Conservation (phyloP, 2,329 filamentous ascomycete species). For the Alternaria triticimaculans region DNA sequence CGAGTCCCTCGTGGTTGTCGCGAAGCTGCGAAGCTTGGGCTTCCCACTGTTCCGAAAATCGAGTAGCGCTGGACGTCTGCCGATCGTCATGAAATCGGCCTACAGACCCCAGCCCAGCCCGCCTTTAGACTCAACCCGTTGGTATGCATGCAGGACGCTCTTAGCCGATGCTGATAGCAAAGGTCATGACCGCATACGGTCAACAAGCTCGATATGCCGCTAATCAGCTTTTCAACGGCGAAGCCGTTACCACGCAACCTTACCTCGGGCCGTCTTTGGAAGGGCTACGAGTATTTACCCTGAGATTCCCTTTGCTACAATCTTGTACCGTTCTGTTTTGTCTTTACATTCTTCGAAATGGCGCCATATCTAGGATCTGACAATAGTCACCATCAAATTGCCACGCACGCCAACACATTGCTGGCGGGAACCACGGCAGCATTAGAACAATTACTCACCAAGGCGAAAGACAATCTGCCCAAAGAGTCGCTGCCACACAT, state of each 20-base stretch:
- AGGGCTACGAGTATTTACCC: neutral
- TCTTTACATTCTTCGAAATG: constrained; percentile 22
- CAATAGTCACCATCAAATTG: constrained; percentile 13
- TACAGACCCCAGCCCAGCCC: constrained; percentile 3
- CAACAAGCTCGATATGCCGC: constrained; percentile 23
- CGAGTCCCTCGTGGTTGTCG: neutral
- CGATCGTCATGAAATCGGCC: constrained; percentile 11
- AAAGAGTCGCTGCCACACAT: constrained; percentile 42
- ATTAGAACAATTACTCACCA: constrained; percentile 40
- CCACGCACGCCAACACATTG: constrained; percentile 33
- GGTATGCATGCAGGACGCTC: constrained; percentile 18
- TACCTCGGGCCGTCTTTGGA: constrained; percentile 8
- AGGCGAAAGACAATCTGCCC: constrained; percentile 44
- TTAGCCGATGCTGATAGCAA: constrained; percentile 19
- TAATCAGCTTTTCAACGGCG: constrained; percentile 18
- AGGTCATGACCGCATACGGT: constrained; percentile 18
- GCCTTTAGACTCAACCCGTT: constrained; percentile 13
- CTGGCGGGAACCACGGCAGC: constrained; percentile 43
- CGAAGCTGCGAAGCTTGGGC: neutral
- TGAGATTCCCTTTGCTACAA: constrained; percentile 6
- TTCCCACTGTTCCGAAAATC: constrained; percentile 5
- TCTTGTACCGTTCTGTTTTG: neutral
- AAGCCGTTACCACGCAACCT: constrained; percentile 14
- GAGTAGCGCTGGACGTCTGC: constrained; percentile 12
- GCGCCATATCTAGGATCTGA: constrained; percentile 37